Percentiles rank a stretch among this genome's conserved stretches.
Conservation (phyloP, 768 basidiomycete species). For the Lentinula sp. region DNA sequence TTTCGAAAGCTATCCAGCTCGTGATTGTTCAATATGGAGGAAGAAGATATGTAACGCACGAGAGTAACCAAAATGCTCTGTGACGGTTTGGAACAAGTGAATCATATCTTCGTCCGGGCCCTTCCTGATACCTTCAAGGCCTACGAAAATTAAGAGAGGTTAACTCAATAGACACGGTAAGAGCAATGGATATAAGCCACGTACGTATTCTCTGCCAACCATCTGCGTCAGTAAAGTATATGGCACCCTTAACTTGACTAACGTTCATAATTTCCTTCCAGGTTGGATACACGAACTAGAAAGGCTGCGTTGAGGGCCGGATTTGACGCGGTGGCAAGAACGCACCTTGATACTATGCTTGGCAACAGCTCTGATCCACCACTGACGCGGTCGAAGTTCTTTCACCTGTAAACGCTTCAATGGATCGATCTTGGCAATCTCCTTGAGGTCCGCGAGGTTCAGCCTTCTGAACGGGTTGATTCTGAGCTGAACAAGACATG, state of each 20-base stretch:
- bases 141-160: not conserved
- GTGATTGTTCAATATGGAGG: not conserved
- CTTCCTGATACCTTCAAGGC: not conserved
- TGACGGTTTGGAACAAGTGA: not conserved
- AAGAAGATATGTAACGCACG: not conserved
- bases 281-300: not conserved
- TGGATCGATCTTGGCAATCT: not conserved
- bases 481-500: not conserved
- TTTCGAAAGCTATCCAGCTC: too few species aligned
- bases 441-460: not conserved
- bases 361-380: not conserved
- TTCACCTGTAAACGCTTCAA: not conserved
- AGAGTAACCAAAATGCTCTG: not conserved
- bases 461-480: not conserved
- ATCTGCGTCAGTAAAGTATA: not conserved
- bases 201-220: conserved; percentile 1
- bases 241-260: not conserved
- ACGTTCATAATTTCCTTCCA: not conserved
- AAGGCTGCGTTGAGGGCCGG: not conserved
- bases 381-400: not conserved
- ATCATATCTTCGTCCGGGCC: not conserved
- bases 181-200: not conserved
- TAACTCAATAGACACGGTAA: not conserved
- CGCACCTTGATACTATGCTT: not conserved
- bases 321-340: not conserved